phyloP scores from a whole-genome alignment of 805 yeast genomes.

The Tetrapisispora namnaoensis region DNA sequence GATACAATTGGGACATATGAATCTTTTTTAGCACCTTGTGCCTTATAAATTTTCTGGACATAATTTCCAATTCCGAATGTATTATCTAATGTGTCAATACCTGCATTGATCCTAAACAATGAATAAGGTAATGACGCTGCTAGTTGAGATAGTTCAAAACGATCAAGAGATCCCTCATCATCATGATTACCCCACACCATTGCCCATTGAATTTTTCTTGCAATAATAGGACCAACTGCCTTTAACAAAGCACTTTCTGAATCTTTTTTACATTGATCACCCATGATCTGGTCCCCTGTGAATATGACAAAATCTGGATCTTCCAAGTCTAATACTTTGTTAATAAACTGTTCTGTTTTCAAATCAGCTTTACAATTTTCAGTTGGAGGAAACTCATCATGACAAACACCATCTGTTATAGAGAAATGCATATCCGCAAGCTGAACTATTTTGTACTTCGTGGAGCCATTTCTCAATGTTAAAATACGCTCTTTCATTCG shows the following conservation, averaged over 20 bases:
- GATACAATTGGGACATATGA: conserved; percentile 38
- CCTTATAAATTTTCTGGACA: conserved; percentile 39
- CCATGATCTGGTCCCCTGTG: conserved; percentile 89
- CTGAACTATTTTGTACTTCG: conserved; percentile 67
- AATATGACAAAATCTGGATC: conserved; percentile 76
- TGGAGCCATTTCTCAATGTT: conserved; percentile 2
- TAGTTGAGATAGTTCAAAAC: conserved; percentile 52
- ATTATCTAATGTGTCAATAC: conserved; percentile 26
- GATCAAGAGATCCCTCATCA: conserved; percentile 64
- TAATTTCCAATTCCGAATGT: conserved; percentile 84
- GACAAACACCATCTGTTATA: conserved; percentile 73
- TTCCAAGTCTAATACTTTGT: conserved; percentile 58
- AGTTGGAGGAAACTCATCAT: conserved; percentile 56
- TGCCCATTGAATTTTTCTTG: conserved; percentile 70
- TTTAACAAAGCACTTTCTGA: conserved; percentile 75
- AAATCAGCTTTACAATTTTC: conserved; percentile 69
- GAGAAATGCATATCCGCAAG: conserved; percentile 87
- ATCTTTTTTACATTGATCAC: conserved; percentile 62
- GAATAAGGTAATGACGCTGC: conserved; percentile 58
- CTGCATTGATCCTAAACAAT: conserved; percentile 52
- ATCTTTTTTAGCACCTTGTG: conserved; percentile 10
- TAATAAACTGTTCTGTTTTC: conserved; percentile 53
- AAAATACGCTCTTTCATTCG: not conserved
- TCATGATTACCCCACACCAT: conserved; percentile 90
- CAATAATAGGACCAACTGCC: conserved; percentile 59